Percentiles rank a stretch among this genome's conserved stretches.
phyloP scores from a whole-genome alignment of 108 stramenopile genomes.

The Aurantiochytrium sp. region DNA sequence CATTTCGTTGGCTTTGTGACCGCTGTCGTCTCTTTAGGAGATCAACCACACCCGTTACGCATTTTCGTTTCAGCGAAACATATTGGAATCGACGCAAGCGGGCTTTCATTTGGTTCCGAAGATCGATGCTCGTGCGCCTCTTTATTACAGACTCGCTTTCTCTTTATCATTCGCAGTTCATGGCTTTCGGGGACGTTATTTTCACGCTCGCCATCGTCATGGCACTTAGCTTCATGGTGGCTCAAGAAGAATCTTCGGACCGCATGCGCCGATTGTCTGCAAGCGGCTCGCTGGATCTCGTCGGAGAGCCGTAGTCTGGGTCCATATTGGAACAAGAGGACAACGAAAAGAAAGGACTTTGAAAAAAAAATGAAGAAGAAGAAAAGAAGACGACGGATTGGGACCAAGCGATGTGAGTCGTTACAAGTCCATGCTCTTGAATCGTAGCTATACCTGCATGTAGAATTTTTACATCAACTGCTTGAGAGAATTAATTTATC shows the following conservation, averaged over 20 bases:
- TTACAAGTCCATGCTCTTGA: too few species aligned
- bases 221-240: background rate
- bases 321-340: too few species aligned
- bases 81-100: background rate
- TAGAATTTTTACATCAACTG: too few species aligned
- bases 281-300: background rate
- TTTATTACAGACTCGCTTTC: background rate
- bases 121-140: slow-evolving; percentile 5
- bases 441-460: too few species aligned
- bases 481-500: too few species aligned
- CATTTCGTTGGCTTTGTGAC: background rate
- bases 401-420: too few species aligned
- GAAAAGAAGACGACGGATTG: too few species aligned
- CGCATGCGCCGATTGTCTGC: slow-evolving; percentile 2
- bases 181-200: background rate
- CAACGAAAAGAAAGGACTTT: too few species aligned
- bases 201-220: slow-evolving; percentile 7
- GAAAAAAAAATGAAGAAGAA: too few species aligned
- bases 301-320: background rate
- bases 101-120: background rate
- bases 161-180: background rate
- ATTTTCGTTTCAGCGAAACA: background rate
- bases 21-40: background rate
- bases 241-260: background rate
- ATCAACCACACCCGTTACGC: background rate